Percentiles rank a stretch among this genome's conserved stretches.
Evolutionary conservation across 148 eudicot species (phyloP).

Genomic region (Rheum nobile): DNA sequence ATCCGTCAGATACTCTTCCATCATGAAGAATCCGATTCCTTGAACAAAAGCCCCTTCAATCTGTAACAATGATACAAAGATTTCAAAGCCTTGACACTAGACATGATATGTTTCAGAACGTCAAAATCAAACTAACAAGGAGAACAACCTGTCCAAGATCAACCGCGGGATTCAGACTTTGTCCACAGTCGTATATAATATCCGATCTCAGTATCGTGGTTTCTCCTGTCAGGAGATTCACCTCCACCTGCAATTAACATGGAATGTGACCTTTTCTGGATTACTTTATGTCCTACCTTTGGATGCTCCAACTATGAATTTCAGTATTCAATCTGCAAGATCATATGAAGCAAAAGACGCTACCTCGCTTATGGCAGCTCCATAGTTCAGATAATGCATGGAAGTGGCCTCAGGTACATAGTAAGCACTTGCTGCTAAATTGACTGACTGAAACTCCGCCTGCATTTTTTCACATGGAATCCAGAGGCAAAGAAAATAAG

Average conservation of each 20-base stretch:
- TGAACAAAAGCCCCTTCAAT: slow-evolving; percentile 92
- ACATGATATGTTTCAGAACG: neutral
- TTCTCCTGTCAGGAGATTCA: slow-evolving; percentile 81
- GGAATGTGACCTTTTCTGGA: neutral
- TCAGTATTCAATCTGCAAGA: neutral
- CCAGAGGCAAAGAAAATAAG: neutral
- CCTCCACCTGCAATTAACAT: slow-evolving; percentile 51
- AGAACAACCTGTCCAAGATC: slow-evolving; percentile 83
- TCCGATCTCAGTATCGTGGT: slow-evolving; percentile 62
- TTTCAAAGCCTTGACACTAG: neutral
- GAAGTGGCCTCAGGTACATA: slow-evolving; percentile 53
- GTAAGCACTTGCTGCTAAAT: slow-evolving; percentile 51
- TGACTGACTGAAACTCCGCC: slow-evolving; percentile 49
- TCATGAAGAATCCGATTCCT: slow-evolving; percentile 89
- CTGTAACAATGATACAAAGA: slow-evolving; percentile 18
- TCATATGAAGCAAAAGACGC: slow-evolving; percentile 1
- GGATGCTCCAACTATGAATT: neutral
- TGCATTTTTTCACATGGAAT: slow-evolving; percentile 18
- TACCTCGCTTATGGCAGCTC: slow-evolving; percentile 96
- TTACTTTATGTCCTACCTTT: neutral
- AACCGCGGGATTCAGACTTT: slow-evolving; percentile 93
- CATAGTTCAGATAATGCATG: slow-evolving; percentile 62
- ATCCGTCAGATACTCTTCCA: slow-evolving; percentile 57
- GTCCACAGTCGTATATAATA: slow-evolving; percentile 90
- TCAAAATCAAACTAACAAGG: neutral